Percentiles rank a stretch among this genome's conserved stretches.
These are phyloP conservation scores for Agarophyton chilense DNA, from an alignment of 23 red algal species.

Conservation along the genomic window DNA sequence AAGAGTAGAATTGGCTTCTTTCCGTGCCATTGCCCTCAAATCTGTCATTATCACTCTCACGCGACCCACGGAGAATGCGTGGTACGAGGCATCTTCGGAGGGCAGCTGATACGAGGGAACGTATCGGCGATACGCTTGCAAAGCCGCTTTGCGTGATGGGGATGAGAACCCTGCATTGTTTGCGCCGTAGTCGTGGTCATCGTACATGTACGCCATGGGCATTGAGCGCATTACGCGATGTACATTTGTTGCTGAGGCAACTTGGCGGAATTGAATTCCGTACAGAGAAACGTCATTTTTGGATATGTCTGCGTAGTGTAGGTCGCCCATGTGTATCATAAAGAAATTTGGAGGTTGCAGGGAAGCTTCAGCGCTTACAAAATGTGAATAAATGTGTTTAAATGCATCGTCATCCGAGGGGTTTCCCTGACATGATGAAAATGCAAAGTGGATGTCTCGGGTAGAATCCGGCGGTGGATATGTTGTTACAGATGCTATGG, in stretches of 20 bases:
- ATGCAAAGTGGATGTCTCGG: conserved; percentile 6
- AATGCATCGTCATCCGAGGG: conserved; percentile 12
- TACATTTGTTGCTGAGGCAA: neutral
- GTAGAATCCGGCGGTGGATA: conserved; percentile 8
- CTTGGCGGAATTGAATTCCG: neutral
- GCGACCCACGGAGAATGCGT: conserved; percentile 52
- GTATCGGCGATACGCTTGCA: conserved; percentile 23
- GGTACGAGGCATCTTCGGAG: conserved; percentile 46
- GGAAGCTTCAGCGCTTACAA: neutral
- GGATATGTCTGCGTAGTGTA: conserved; percentile 42
- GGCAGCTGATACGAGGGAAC: conserved; percentile 27
- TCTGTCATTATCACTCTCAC: conserved; percentile 61
- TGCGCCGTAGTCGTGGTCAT: conserved; percentile 64
- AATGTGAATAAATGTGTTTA: neutral
- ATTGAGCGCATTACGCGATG: conserved; percentile 20
- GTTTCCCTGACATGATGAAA: conserved; percentile 42
- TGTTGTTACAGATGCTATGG: conserved; percentile 26
- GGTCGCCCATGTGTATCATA: conserved; percentile 68
- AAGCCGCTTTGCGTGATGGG: conserved; percentile 36
- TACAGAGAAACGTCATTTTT: conserved; percentile 32
- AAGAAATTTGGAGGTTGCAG: conserved; percentile 2
- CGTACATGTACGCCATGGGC: conserved; percentile 66
- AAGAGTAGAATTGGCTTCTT: conserved; percentile 28
- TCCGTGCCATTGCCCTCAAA: conserved; percentile 23
- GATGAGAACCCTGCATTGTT: conserved; percentile 49